Evolutionary conservation across 805 yeast species (phyloP).

Genomic region (Wickerhamomyces strasburgensis): DNA sequence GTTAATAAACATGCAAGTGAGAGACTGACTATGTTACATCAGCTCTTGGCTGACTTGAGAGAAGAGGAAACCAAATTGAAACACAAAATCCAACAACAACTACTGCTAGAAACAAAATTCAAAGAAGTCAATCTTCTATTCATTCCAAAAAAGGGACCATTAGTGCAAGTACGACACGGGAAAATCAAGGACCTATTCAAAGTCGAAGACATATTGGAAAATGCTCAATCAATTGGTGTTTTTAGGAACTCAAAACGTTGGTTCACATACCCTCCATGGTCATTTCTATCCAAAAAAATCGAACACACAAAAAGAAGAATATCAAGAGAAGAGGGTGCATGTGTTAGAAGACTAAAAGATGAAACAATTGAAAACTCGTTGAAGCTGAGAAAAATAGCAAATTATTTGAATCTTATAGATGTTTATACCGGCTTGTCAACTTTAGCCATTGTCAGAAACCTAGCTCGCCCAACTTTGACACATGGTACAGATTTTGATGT

Average conservation of each 20-base stretch:
- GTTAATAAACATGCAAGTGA: conserved; percentile 10
- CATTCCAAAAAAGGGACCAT: conserved; percentile 4
- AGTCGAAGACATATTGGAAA: conserved; percentile 8
- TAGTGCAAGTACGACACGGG: conserved; percentile 10
- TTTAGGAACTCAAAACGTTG: conserved; percentile 41
- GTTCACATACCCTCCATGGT: conserved; percentile 47
- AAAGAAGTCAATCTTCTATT: background rate
- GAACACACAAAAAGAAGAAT: conserved; percentile 44
- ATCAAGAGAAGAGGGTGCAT: conserved; percentile 45
- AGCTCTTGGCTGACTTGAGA: conserved; percentile 2
- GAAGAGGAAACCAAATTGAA: conserved; percentile 5
- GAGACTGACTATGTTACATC: conserved; percentile 5
- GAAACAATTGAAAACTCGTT: conserved; percentile 40
- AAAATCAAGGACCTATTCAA: conserved; percentile 12
- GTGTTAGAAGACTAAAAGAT: conserved; percentile 45
- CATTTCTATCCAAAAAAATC: conserved; percentile 43
- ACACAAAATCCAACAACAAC: conserved; percentile 7
- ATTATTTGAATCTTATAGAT: conserved; percentile 62
- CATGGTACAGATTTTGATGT: conserved; percentile 44
- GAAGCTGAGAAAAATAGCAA: conserved; percentile 45
- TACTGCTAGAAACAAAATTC: background rate
- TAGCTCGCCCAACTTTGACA: conserved; percentile 62
- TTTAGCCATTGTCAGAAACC: conserved; percentile 58
- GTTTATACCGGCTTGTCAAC: conserved; percentile 66
- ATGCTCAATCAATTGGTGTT: conserved; percentile 24